These are phyloP conservation scores for Cynanchum wilfordii DNA, from an alignment of 257 asterid species.

Conservation along the genomic window DNA sequence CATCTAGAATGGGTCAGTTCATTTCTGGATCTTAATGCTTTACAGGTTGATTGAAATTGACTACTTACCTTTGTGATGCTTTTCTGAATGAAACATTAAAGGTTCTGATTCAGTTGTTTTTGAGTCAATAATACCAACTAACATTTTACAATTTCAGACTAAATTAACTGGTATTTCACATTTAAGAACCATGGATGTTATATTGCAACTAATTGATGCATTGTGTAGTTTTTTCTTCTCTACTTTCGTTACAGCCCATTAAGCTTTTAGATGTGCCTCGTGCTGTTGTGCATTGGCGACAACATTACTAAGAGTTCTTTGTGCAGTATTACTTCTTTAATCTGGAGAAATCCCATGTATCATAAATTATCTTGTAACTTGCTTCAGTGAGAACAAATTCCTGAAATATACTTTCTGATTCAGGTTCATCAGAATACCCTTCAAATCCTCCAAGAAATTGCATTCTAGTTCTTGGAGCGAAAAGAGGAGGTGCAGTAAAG, in stretches of 20 bases:
- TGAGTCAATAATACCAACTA: not conserved
- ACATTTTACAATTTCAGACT: not conserved
- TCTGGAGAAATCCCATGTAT: not conserved
- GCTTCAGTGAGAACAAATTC: not conserved
- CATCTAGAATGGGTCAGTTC: constrained; percentile 85
- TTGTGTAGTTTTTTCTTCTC: not conserved
- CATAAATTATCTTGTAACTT: not conserved
- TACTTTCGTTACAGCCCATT: not conserved
- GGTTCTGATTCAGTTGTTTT: not conserved
- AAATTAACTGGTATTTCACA: not conserved
- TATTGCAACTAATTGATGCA: not conserved
- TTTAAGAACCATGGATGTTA: not conserved
- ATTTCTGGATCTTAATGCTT: not conserved
- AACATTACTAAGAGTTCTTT: not conserved
- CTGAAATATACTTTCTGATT: constrained; percentile 20
- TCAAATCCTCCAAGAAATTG: constrained; percentile 92
- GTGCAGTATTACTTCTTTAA: not conserved
- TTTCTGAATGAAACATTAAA: not conserved
- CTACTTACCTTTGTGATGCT: constrained; percentile 1
- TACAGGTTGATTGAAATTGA: not conserved
- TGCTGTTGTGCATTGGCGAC: too few species aligned
- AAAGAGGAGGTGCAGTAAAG: not conserved
- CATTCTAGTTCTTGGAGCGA: constrained; percentile 44
- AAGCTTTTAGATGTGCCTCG: not conserved
- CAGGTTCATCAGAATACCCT: constrained; percentile 98